These are phyloP conservation scores for Podospora tetraspora DNA, from an alignment of 495 filamentous ascomycete genomes.

Conservation along the genomic window DNA sequence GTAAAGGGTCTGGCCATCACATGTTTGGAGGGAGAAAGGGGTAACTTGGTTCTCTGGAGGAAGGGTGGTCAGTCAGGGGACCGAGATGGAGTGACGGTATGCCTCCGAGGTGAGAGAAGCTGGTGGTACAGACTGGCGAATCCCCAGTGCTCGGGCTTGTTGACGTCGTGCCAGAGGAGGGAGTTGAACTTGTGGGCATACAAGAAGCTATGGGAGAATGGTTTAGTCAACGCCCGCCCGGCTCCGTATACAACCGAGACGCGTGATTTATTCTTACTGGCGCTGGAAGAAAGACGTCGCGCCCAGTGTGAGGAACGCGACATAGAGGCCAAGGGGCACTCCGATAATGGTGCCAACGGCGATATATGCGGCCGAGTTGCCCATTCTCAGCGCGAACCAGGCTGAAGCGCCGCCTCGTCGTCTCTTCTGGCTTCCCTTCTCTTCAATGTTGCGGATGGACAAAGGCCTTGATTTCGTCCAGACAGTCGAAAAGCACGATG, in stretches of 20 bases:
- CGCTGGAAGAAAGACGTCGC: slow-evolving; percentile 52
- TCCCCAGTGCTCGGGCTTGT: slow-evolving; percentile 70
- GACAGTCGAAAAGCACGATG: neutral
- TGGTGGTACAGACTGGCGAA: slow-evolving; percentile 60
- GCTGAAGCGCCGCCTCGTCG: neutral
- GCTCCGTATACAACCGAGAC: neutral
- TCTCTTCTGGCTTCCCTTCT: neutral
- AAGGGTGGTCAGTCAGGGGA: neutral
- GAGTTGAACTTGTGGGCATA: slow-evolving; percentile 74
- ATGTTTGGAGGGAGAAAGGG: slow-evolving; percentile 56
- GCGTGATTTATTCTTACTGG: slow-evolving; percentile 44
- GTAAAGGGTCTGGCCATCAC: slow-evolving; percentile 54
- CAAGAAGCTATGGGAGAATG: slow-evolving; percentile 49
- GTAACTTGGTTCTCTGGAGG: slow-evolving; percentile 58
- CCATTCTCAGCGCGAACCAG: neutral
- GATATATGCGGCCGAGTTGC: slow-evolving; percentile 11
- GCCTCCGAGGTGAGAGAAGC: neutral
- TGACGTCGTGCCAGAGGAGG: slow-evolving; percentile 60
- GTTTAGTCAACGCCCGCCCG: neutral
- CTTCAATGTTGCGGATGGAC: neutral
- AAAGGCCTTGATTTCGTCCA: neutral
- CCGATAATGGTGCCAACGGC: slow-evolving; percentile 38
- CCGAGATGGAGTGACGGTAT: neutral
- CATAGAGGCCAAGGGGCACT: slow-evolving; percentile 36
- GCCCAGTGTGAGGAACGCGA: slow-evolving; percentile 42